A percentile compares a stretch with the other conserved stretches of the same genome.
phyloP scores from a whole-genome alignment of 2,329 filamentous ascomycete species.

The Chalaropsis ovoidea region DNA sequence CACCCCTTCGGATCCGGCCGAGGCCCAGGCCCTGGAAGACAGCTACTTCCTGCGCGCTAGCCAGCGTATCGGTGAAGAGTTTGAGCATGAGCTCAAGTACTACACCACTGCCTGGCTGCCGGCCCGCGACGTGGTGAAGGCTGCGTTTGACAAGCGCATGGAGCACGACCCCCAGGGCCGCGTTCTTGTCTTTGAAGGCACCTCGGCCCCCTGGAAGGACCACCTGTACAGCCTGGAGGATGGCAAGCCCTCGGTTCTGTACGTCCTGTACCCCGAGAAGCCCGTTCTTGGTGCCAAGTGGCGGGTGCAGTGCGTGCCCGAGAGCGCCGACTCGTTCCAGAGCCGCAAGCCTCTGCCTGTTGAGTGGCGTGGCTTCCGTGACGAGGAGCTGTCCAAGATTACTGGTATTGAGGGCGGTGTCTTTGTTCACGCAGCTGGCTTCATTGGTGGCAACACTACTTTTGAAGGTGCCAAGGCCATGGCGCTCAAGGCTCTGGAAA shows the following conservation, averaged over 20 bases:
- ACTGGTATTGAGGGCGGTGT: conserved; percentile 63
- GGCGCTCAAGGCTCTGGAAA: conserved; percentile 61
- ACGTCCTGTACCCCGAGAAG: conserved; percentile 86
- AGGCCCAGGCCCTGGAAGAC: conserved; percentile 63
- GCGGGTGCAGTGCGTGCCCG: conserved; percentile 87
- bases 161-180: conserved; percentile 64
- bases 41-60: conserved; percentile 67
- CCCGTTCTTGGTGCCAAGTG: conserved; percentile 67
- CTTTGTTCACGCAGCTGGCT: conserved; percentile 89
- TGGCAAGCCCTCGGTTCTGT: conserved; percentile 53
- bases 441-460: conserved; percentile 91
- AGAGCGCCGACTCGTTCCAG: conserved; percentile 73
- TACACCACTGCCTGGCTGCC: conserved; percentile 74
- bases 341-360: conserved; percentile 87
- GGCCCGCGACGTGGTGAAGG: conserved; percentile 65
- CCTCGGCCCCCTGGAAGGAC: conserved; percentile 88
- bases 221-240: conserved; percentile 82
- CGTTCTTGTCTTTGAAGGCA: conserved; percentile 66
- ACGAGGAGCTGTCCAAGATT: conserved; percentile 69
- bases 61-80: conserved; percentile 77
- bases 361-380: conserved; percentile 81
- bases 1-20: conserved; percentile 40
- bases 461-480: conserved; percentile 80
- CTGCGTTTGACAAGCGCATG: conserved; percentile 60
- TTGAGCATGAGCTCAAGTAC: conserved; percentile 68